phyloP scores from a whole-genome alignment of 495 filamentous ascomycete species.

The Paragyromitra xinjiangensis region DNA sequence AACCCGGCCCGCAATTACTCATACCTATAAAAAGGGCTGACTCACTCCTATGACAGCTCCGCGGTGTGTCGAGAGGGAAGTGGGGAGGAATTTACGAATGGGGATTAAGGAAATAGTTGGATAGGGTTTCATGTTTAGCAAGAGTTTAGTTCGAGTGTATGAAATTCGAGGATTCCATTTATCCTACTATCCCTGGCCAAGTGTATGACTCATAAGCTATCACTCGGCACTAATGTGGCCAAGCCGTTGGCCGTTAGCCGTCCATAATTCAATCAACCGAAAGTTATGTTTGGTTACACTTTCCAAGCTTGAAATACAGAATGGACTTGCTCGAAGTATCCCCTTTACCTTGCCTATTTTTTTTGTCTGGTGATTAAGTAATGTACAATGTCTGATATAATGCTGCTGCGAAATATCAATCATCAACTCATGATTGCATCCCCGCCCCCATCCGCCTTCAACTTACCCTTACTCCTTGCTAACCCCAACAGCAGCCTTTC shows the following conservation, averaged over 20 bases:
- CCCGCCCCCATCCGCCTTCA: constrained; percentile 33
- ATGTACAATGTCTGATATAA: constrained; percentile 26
- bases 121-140: neutral
- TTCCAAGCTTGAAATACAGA: neutral
- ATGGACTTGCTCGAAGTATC: neutral
- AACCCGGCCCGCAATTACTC: neutral
- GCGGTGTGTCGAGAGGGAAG: neutral
- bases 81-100: neutral
- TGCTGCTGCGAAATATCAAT: neutral
- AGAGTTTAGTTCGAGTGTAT: neutral
- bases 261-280: neutral
- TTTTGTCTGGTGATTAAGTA: constrained; percentile 14
- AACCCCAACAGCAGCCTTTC: constrained; percentile 47
- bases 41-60: neutral
- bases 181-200: neutral
- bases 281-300: neutral
- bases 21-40: neutral
- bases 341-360: neutral
- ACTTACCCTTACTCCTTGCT: constrained; percentile 32
- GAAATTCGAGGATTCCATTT: neutral
- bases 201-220: neutral
- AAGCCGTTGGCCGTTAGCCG: neutral
- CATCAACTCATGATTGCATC: constrained; percentile 40
- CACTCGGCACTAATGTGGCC: constrained; percentile 1
- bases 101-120: neutral